Base-by-base conservation (phyloP, 2,329 filamentous ascomycete species). In the Sclerotinia spermophila region DNA sequence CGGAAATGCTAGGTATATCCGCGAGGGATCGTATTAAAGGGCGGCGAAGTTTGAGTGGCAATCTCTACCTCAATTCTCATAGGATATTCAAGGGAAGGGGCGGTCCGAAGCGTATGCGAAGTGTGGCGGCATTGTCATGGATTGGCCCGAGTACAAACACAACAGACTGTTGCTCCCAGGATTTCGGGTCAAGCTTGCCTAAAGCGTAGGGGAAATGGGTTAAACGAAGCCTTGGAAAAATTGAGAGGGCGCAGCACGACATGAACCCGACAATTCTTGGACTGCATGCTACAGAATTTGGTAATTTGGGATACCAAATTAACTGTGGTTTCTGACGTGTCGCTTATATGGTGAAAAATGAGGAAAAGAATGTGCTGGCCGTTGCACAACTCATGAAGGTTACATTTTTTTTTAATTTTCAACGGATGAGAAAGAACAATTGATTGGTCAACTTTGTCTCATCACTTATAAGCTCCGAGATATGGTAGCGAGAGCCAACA, bases 131-230 rank as follows among this genome's bases (percentile, higher is more conserved):
- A 44, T 53, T 30, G 19, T 64, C 45, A 27, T 27, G 45, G 59
- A 69, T 68, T 65, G 59, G 40, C 38, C 61, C 61, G 61, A 65
- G 44, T 51, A 65, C 48, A 69, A 58, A 65, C 68, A 69, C 68
- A 65, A n/a, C 59, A 69, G 38, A 38, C 48, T 69, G 38, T 53
- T 64, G 59, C 68, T 65, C 68, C 68, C 68, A 69, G 42, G 68
- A 45, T 65, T 69, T 65, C 59, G 68, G 68, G 60, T 65, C 68
- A 69, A 69, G 68, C 68, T 65, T 69, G 59, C 68, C 68, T 58
- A 48, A 62, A 62, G 67, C 59, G 59, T 65, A 51, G 15, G 33
- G 61, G 11, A 5, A 44, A 21, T 30, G 21, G 62, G 58, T 64
- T 69, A 64, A 45, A 64, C 58, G 40, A 55, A 45, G 30, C 38